Conservation (phyloP, 345 rosid genomes). For the Limnanthes douglasii region DNA sequence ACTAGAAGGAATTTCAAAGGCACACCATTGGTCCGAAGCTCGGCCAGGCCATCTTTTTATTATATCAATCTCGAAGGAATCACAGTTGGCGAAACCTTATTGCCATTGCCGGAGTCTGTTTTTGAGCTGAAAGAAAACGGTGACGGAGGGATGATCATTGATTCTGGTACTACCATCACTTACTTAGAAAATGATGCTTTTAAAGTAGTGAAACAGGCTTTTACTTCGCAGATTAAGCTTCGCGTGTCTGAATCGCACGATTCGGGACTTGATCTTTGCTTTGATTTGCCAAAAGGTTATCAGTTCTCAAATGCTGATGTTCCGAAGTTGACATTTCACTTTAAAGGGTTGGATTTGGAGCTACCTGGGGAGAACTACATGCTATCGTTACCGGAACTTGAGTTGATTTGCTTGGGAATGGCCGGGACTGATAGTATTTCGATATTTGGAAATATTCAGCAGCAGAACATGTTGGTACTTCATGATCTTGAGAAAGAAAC, state of each 20-base stretch:
- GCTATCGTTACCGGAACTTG: background rate
- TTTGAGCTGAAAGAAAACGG: background rate
- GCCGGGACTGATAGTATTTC: background rate
- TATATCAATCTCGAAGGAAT: background rate
- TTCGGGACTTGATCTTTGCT: background rate
- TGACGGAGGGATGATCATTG: background rate
- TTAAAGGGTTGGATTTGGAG: background rate
- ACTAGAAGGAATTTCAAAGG: background rate
- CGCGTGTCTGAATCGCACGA: background rate
- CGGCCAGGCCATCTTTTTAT: background rate
- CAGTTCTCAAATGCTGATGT: background rate
- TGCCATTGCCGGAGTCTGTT: background rate
- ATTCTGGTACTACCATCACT: background rate
- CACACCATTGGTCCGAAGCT: background rate
- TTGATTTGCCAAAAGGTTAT: background rate
- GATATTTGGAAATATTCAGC: background rate
- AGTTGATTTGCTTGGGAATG: background rate
- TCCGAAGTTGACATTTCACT: background rate
- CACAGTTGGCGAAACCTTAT: background rate
- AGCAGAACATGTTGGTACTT: background rate
- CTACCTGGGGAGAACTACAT: background rate
- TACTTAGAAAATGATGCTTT: background rate
- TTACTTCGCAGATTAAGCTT: background rate
- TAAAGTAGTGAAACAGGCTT: background rate
- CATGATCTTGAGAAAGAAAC: background rate